A percentile compares a stretch with the other conserved stretches of the same genome.
phyloP scores from a whole-genome alignment of 371 early-diverging fungal genomes.

The Mucor piriformis region DNA sequence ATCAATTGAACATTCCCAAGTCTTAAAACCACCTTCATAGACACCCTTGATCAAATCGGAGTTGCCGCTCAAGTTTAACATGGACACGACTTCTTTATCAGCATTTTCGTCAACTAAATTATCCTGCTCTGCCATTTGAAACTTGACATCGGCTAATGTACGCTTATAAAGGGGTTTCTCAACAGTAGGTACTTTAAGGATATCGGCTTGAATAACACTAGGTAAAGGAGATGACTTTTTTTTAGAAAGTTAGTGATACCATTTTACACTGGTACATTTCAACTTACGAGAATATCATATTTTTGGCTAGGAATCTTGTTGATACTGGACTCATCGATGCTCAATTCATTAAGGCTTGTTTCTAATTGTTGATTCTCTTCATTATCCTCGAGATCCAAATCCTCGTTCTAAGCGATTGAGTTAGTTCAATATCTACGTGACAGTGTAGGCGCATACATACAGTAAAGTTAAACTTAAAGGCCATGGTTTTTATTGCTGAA shows the following conservation, averaged over 20 bases:
- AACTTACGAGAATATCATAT: conserved; percentile 42
- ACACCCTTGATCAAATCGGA: conserved; percentile 84
- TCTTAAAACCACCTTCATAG: conserved; percentile 95
- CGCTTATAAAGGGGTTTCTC: conserved; percentile 57
- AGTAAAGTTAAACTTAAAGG: conserved; percentile 65
- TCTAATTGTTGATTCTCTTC: conserved; percentile 49
- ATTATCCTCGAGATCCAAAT: conserved; percentile 58
- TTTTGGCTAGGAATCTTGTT: conserved; percentile 35
- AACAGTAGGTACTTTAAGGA: conserved; percentile 29
- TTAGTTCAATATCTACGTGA: neutral
- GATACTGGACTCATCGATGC: conserved; percentile 28
- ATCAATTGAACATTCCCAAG: conserved; percentile 94
- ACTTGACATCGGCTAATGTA: conserved; percentile 80
- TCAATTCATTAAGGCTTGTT: conserved; percentile 44
- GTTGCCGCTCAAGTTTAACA: conserved; percentile 63
- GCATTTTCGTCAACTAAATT: conserved; percentile 45
- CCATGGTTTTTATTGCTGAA: conserved; percentile 22
- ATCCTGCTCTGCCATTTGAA: conserved; percentile 79
- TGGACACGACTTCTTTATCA: conserved; percentile 41
- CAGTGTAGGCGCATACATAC: conserved; percentile 29
- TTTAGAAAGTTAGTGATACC: no score
- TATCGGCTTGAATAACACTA: conserved; percentile 43
- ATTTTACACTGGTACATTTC: neutral
- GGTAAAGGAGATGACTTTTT: conserved; percentile 46
- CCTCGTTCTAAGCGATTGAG: conserved; percentile 42